A percentile compares a stretch with the other conserved stretches of the same genome.
Conservation (phyloP, 2,329 filamentous ascomycete species). For the Sphaerulina vaccinii region DNA sequence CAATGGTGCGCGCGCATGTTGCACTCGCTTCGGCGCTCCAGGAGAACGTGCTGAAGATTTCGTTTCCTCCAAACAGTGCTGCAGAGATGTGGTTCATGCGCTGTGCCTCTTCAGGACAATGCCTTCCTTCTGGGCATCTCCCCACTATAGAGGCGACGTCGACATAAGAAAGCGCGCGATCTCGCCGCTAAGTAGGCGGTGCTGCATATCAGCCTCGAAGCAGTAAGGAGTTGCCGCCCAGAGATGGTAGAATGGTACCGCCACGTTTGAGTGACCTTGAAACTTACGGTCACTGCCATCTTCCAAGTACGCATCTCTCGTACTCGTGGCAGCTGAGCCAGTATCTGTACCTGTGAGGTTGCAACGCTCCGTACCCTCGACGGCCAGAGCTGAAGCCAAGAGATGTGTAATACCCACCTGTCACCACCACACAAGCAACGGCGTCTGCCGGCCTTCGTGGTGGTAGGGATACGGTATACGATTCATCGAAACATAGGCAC, state of each 20-base stretch:
- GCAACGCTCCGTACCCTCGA: not conserved
- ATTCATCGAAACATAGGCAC: not conserved
- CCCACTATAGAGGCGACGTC: slow-evolving; percentile 33
- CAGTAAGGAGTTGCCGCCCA: slow-evolving; percentile 1
- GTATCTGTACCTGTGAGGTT: too few relatives aligned
- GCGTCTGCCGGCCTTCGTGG: slow-evolving; percentile 15
- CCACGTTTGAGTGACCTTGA: slow-evolving; percentile 16
- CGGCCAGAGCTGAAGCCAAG: not conserved
- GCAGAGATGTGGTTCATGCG: not conserved
- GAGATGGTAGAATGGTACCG: slow-evolving; percentile 7
- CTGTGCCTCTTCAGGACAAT: slow-evolving; percentile 4
- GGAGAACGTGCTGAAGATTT: not conserved
- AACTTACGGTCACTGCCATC: not conserved
- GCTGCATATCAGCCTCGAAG: slow-evolving; percentile 21
- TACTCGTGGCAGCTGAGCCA: too few relatives aligned
- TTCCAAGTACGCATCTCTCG: not conserved
- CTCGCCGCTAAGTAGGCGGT: slow-evolving; percentile 32
- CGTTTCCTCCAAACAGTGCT: not conserved
- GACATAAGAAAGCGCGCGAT: slow-evolving; percentile 36
- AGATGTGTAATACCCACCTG: slow-evolving; percentile 23
- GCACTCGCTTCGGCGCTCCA: not conserved
- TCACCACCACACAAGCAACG: slow-evolving; percentile 11
- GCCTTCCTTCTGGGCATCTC: slow-evolving; percentile 11
- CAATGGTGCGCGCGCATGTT: too few relatives aligned
- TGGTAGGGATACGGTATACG: slow-evolving; percentile 12